Evolutionary conservation across 306 rosid species (phyloP).

Genomic region (Cicer yamashitae): DNA sequence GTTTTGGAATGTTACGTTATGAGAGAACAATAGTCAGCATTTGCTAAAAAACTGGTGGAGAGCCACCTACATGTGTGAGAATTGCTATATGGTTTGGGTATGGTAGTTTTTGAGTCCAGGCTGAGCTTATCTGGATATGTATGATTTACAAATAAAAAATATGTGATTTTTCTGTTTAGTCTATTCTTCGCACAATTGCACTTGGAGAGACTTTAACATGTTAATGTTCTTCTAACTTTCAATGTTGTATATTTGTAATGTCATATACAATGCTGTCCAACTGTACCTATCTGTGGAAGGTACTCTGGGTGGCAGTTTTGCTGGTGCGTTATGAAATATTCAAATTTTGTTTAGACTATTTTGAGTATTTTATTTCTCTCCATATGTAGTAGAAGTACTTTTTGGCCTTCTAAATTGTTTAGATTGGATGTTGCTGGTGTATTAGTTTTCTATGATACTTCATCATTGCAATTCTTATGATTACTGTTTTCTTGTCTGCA

Average conservation of each 20-base stretch:
- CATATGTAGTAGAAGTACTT: conserved; percentile 24
- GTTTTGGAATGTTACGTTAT: conserved; percentile 7
- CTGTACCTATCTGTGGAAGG: conserved; percentile 20
- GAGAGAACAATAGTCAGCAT: conserved; percentile 1
- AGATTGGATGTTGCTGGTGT: conserved; percentile 23
- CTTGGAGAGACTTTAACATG: conserved; percentile 14
- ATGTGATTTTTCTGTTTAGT: conserved; percentile 16
- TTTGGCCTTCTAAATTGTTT: conserved; percentile 33
- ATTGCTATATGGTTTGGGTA: conserved; percentile 16
- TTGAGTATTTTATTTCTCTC: conserved; percentile 27
- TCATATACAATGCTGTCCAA: background rate
- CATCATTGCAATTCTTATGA: conserved; percentile 40
- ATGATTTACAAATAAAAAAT: background rate
- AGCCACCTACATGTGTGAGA: conserved; percentile 16
- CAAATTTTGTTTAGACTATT: conserved; percentile 12
- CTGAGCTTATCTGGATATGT: conserved; percentile 18
- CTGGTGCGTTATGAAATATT: conserved; percentile 28
- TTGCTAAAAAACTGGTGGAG: conserved; percentile 27
- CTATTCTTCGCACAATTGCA: background rate
- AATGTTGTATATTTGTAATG: conserved; percentile 15
- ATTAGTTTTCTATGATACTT: conserved; percentile 20
- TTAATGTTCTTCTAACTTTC: background rate
- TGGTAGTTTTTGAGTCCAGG: conserved; percentile 30
- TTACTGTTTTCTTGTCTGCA: conserved; percentile 56
- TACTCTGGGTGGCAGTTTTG: conserved; percentile 35